phyloP scores from a whole-genome alignment of 345 rosid species.

The Camelina neglecta region DNA sequence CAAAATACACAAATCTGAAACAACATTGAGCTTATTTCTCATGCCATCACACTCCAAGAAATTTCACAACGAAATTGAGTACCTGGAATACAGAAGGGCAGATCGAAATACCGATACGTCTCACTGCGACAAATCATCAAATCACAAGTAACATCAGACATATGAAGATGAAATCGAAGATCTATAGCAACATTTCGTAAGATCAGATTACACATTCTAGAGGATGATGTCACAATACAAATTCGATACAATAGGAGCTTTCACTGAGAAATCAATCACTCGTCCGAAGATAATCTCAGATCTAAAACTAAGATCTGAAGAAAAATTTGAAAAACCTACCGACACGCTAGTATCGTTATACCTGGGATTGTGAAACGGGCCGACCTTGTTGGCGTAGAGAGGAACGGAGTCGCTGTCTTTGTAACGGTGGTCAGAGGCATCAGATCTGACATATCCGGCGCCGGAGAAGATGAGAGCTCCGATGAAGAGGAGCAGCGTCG shows the following conservation, averaged over 20 bases:
- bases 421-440: constrained; percentile 75
- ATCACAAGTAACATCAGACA: constrained; percentile 14
- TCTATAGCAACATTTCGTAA: neutral
- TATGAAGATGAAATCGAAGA: constrained; percentile 27
- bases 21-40: neutral
- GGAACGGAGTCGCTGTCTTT: constrained; percentile 67
- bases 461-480: constrained; percentile 48
- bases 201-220: neutral
- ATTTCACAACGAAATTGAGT: neutral
- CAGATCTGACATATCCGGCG: constrained; percentile 55
- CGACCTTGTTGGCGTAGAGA: constrained; percentile 83
- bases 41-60: neutral
- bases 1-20: neutral
- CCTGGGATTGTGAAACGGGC: constrained; percentile 90
- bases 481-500: constrained; percentile 45
- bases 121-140: constrained; percentile 55
- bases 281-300: constrained; percentile 25
- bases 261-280: neutral
- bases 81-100: constrained; percentile 83
- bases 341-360: constrained; percentile 19
- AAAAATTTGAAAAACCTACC: too few relatives aligned
- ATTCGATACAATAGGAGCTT: constrained; percentile 16
- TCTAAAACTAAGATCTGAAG: neutral
- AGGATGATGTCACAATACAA: neutral
- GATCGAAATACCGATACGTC: constrained; percentile 85